phyloP scores from a whole-genome alignment of 768 basidiomycete genomes.

The Trametes meyenii region DNA sequence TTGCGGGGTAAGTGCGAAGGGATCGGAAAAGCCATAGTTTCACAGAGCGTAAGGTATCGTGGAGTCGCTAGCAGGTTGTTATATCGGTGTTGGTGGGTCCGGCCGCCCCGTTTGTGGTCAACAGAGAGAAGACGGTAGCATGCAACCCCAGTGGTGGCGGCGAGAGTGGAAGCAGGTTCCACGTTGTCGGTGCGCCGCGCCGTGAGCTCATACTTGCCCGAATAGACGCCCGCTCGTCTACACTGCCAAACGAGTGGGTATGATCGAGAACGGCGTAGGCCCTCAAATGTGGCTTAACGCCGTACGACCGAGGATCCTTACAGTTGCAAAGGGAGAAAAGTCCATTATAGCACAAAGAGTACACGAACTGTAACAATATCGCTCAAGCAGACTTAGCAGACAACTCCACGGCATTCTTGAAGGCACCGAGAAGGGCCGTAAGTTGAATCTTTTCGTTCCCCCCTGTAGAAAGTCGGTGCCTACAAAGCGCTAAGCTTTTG shows the following conservation, averaged over 20 bases:
- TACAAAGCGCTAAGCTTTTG: slow-evolving; percentile 35
- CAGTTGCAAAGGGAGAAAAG: background rate
- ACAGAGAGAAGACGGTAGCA: background rate
- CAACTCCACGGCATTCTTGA: slow-evolving; percentile 90
- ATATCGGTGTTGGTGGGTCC: background rate
- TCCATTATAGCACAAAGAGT: background rate
- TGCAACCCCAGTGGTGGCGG: background rate
- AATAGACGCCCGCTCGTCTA: background rate
- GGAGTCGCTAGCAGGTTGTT: background rate
- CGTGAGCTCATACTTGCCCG: slow-evolving; percentile 1
- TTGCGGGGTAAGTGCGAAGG: slow-evolving; percentile 75
- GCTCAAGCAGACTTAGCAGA: slow-evolving; percentile 45
- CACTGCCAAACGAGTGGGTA: no score
- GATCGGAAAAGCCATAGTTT: slow-evolving; percentile 70
- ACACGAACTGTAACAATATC: background rate
- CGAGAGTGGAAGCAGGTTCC: background rate
- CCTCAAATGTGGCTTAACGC: no score
- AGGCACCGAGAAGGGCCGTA: slow-evolving; percentile 86
- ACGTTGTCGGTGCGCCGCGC: slow-evolving; percentile 11
- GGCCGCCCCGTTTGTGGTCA: no score
- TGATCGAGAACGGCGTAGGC: no score
- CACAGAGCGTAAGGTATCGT: no score
- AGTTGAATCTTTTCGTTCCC: slow-evolving; percentile 94
- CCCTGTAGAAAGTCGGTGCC: slow-evolving; percentile 89
- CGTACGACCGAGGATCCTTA: background rate